Conservation (phyloP, 306 rosid genomes). For the Mucuna pruriens region DNA sequence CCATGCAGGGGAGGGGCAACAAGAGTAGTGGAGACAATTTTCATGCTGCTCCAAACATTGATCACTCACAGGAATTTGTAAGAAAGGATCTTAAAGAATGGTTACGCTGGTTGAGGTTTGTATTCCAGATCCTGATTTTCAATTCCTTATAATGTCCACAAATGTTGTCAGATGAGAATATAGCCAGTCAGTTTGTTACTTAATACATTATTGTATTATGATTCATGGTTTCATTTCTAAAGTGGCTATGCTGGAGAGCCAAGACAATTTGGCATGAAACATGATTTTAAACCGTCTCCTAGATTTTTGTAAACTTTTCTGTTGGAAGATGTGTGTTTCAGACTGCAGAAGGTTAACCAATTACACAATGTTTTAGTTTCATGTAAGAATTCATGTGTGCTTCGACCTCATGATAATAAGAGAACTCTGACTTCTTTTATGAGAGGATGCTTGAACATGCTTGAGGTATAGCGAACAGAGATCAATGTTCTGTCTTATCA, state of each 20-base stretch:
- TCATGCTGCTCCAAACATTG: conserved; percentile 99
- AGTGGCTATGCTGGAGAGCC: conserved; percentile 1
- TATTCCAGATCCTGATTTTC: conserved; percentile 30
- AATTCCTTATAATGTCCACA: background rate
- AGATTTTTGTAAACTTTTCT: background rate
- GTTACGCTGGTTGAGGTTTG: conserved; percentile 88
- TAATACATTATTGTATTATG: background rate
- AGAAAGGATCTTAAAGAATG: conserved; percentile 94
- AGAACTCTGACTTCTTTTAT: background rate
- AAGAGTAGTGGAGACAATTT: conserved; percentile 96
- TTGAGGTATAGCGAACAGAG: background rate
- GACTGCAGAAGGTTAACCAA: background rate
- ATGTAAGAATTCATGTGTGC: background rate
- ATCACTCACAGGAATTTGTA: conserved; percentile 99
- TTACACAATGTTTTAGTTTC: background rate
- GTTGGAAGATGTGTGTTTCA: background rate
- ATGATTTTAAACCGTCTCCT: background rate
- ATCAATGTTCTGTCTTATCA: background rate
- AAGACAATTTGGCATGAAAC: background rate
- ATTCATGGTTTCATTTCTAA: background rate
- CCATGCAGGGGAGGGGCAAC: conserved; percentile 88
- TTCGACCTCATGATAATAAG: background rate
- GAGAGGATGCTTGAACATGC: background rate
- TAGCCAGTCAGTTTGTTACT: background rate
- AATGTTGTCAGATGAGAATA: conserved; percentile 2